Evolutionary conservation across 2,329 filamentous ascomycete species (phyloP).

Genomic region (Zasmidium cellare): DNA sequence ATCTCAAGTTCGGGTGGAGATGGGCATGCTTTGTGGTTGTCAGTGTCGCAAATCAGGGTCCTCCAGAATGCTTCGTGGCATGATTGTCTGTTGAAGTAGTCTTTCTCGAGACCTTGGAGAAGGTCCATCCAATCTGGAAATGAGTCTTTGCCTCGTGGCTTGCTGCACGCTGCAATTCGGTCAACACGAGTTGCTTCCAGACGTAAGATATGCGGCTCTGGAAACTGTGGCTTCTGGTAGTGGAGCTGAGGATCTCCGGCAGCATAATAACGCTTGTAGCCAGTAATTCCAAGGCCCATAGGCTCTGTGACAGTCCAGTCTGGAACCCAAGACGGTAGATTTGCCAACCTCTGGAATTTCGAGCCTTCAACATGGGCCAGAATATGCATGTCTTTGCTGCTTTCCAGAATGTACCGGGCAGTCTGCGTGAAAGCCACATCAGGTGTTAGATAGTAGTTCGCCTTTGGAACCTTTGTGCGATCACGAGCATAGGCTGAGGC

Average conservation of each 20-base stretch:
- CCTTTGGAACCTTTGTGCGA: neutral
- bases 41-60: constrained; percentile 3
- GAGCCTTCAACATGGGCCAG: constrained; percentile 4
- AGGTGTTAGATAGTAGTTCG: neutral
- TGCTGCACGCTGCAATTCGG: neutral
- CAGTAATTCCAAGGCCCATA: neutral
- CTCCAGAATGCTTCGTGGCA: constrained; percentile 2
- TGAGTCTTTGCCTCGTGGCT: neutral
- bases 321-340: constrained; percentile 1
- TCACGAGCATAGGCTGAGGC: neutral
- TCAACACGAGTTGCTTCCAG: neutral
- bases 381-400: constrained; percentile 1
- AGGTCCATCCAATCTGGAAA: neutral
- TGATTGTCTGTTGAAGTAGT: neutral
- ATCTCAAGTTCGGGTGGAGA: neutral
- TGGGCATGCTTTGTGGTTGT: neutral
- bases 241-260: neutral
- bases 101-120: neutral
- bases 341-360: neutral
- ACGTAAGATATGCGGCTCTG: neutral
- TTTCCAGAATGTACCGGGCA: neutral
- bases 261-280: constrained; percentile 2
- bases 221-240: neutral
- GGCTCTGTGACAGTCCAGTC: neutral
- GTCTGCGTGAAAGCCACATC: neutral